Conservation (phyloP, 129 eudicot genomes). For the Flaveria bidentis region DNA sequence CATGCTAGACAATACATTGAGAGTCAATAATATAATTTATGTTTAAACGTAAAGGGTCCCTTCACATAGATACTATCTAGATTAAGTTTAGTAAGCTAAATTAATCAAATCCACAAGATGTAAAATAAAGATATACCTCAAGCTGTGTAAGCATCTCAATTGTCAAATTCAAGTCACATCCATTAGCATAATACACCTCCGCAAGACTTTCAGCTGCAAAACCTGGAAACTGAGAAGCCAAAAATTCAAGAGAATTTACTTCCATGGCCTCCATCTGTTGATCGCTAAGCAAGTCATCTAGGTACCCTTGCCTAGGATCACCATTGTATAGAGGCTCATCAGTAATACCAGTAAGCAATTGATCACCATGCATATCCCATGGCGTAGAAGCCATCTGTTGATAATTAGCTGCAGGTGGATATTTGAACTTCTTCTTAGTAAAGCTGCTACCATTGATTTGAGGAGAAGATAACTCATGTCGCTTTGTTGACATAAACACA, state of each 20-base stretch:
- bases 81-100: neutral
- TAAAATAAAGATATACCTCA: constrained; percentile 56
- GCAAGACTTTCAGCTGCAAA: constrained; percentile 91
- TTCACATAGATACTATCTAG: neutral
- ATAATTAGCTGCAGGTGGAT: constrained; percentile 41
- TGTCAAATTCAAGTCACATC: constrained; percentile 75
- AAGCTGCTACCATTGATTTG: constrained; percentile 39
- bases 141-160: constrained; percentile 94
- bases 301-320: constrained; percentile 47
- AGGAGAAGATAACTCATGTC: constrained; percentile 50
- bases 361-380: constrained; percentile 67
- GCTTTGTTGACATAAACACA: constrained; percentile 27
- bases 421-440: constrained; percentile 49
- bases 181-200: constrained; percentile 76
- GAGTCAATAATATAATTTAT: neutral
- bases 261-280: constrained; percentile 53
- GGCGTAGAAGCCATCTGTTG: constrained; percentile 49
- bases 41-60: neutral
- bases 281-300: constrained; percentile 59
- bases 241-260: constrained; percentile 62
- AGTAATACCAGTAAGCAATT: constrained; percentile 37
- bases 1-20: neutral
- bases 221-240: constrained; percentile 82
- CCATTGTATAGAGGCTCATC: constrained; percentile 53
- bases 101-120: neutral